Percentiles rank a stretch among this genome's conserved stretches.
Evolutionary conservation across 2,329 filamentous ascomycete genomes (phyloP).

Genomic region (Pseudohalonectria lignicola): DNA sequence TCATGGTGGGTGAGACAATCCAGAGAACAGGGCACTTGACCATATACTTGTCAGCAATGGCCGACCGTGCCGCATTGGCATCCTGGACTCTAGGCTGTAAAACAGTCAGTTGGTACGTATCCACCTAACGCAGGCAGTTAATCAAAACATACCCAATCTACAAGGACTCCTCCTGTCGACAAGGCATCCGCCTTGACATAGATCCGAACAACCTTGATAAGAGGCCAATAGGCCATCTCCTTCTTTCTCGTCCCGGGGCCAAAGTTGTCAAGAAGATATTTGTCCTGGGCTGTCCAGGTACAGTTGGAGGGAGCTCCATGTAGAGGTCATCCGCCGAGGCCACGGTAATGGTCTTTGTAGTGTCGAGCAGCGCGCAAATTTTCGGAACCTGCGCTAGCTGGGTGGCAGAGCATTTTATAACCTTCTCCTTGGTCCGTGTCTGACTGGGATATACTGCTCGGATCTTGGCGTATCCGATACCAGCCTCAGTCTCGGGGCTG

Average conservation of each 20-base stretch:
- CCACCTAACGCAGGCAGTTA: too few species aligned
- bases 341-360: conserved; percentile 24
- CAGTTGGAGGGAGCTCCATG: conserved; percentile 29
- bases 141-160: conserved; percentile 31
- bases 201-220: conserved; percentile 38
- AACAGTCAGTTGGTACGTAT: neutral
- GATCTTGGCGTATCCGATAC: conserved; percentile 38
- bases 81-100: neutral
- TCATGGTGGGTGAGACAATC: conserved; percentile 51
- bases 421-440: conserved; percentile 25
- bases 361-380: conserved; percentile 33
- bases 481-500: conserved; percentile 18
- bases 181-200: conserved; percentile 21
- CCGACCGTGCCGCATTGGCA: neutral
- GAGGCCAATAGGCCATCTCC: conserved; percentile 29
- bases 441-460: conserved; percentile 31
- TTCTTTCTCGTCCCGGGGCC: conserved; percentile 8
- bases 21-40: conserved; percentile 48
- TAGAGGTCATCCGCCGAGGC: conserved; percentile 29
- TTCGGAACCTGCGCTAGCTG: conserved; percentile 27
- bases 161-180: conserved; percentile 22
- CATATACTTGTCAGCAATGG: conserved; percentile 40
- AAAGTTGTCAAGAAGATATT: too few species aligned
- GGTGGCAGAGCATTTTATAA: conserved; percentile 22
- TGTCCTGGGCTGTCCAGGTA: conserved; percentile 44